Percentiles rank a stretch among this genome's conserved stretches.
Evolutionary conservation across 331 rosid genomes (phyloP).

Genomic region (Malus hybrid): DNA sequence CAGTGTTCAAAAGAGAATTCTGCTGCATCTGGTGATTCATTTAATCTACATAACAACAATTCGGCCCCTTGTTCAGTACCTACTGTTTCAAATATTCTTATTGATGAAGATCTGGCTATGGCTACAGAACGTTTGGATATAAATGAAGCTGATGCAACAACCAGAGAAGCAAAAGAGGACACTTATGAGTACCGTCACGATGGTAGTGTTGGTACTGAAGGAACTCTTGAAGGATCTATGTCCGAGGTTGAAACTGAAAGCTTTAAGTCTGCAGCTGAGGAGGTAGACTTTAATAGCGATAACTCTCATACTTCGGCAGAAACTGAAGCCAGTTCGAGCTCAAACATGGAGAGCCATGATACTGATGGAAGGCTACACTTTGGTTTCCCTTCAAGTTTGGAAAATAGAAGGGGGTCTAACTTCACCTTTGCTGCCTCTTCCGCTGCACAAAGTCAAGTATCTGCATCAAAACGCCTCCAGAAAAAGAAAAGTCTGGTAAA

Average conservation of each 20-base stretch:
- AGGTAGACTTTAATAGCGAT: constrained; percentile 46
- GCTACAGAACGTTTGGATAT: constrained; percentile 43
- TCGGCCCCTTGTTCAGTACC: constrained; percentile 27
- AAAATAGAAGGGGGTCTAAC: constrained; percentile 35
- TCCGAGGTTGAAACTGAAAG: constrained; percentile 77
- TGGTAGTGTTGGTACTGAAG: constrained; percentile 31
- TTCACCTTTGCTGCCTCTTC: constrained; percentile 80
- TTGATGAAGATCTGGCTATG: constrained; percentile 55
- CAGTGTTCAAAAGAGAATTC: constrained; percentile 43
- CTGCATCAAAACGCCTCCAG: constrained; percentile 46
- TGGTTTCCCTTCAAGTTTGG: constrained; percentile 41
- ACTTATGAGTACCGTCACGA: constrained; percentile 11
- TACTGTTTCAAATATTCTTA: constrained; percentile 22
- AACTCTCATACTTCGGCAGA: constrained; percentile 26
- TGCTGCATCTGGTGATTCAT: constrained; percentile 44
- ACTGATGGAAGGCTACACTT: constrained; percentile 29
- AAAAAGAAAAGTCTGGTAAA: constrained; percentile 60
- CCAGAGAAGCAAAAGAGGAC: constrained; percentile 24
- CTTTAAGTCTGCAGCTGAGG: constrained; percentile 72
- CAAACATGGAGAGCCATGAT: constrained; percentile 33
- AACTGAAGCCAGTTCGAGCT: constrained; percentile 36
- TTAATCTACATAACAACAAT: constrained; percentile 26
- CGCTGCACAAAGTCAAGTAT: constrained; percentile 45
- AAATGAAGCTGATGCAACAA: constrained; percentile 23
- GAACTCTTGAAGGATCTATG: constrained; percentile 39